Base-by-base conservation (phyloP, 2,329 filamentous ascomycete genomes). In the Ramichloridium luteum region DNA sequence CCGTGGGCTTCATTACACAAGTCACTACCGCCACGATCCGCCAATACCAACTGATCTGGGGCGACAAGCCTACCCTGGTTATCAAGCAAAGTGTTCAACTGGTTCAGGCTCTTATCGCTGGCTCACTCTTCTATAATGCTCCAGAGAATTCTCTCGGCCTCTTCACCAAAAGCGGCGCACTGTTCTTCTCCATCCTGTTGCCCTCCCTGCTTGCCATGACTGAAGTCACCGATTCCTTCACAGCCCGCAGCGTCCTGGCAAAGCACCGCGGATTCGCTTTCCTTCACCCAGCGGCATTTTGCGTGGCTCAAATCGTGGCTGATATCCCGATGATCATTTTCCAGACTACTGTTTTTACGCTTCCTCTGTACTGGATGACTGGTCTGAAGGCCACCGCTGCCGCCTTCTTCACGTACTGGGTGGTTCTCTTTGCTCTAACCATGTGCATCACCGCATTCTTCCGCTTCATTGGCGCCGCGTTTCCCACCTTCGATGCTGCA, bases 121-220 rank as follows among this genome's bases (percentile, higher is more conserved):
- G 75, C 5, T 79, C 74, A 0, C 61, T 80, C 3, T 81, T 81
- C 54, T 81, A 80, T 54, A 64, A 74, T 34, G 69, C 74, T 0
- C 66, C 74, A 0, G 37, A 57, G 14, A 71, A 67, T 30, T 70
- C 72, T 0, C 61, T 55, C 1, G 77, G 76, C 6, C 54, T 81
- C 0, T 80, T 80, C 49, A 48, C 70, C 43, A 78, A 78, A 44
- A 64, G 67, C 0, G 77, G 76, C 31, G 67, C 74, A 0, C 55
- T 77, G 4, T 81, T 80, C 60, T 68, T 80, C 30, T 60, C 74
- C 1, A 58, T 80, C 0, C 57, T 81, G 0, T 75, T 69, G 52
- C 74, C 78, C 47, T 61, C 66, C 34, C 54, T 81, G 5, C 48
- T 79, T 2, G 65, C 73, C 13, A 72, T 80, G 63, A 67, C 73